Evolutionary conservation across 1,284 basidiomycete genomes (phyloP), one percentile per base, ranked within the genome.

Genomic region (Rhodotorula sp.): DNA sequence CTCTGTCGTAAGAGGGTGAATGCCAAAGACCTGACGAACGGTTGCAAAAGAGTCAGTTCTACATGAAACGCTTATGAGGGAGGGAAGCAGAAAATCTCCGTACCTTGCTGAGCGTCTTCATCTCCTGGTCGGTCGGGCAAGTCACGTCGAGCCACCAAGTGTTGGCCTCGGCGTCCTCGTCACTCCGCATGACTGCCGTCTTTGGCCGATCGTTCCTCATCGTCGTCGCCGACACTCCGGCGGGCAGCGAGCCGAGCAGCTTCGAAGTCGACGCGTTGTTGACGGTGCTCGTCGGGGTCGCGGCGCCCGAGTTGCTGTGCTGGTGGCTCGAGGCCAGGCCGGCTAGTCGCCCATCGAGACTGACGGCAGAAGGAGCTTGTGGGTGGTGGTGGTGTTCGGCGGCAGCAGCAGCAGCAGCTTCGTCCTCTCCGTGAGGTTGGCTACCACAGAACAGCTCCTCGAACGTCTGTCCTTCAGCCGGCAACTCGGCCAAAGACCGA

Each of bases 101-200:
- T 70, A 91, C 93, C 85, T 93, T 92, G 82, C 91, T 92, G 45
- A 99, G 84, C 82, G 95, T 87, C 80, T 93, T 93, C 96, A 99
- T 99, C 82, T 99, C 96, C 69, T 95, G 91, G 77, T 99, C 96
- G 0, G 95, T 98, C 1, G 96, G 96, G 69, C 88, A 91, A 62
- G 90, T 86, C 3, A 99, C 87, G 78, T 99, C 96, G 74, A 99
- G 83, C 96, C 96, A 99, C 96, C 96, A 99, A 1, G 95, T 97
- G 79, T 85, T 89, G 4, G 84, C 85, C 78, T 94, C 93, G 1
- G 84, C 81, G 69, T 79, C 79, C 26, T 74, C 78, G 51, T 84
- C 80, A 7, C 74, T 83, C 78, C 77, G 86, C 87, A 42, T 82
- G 76, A 74, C 54, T 14, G 60, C 58, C 20, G 46, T 62, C 10